phyloP scores from a whole-genome alignment of 306 rosid genomes.

The Rubus parviflorus region DNA sequence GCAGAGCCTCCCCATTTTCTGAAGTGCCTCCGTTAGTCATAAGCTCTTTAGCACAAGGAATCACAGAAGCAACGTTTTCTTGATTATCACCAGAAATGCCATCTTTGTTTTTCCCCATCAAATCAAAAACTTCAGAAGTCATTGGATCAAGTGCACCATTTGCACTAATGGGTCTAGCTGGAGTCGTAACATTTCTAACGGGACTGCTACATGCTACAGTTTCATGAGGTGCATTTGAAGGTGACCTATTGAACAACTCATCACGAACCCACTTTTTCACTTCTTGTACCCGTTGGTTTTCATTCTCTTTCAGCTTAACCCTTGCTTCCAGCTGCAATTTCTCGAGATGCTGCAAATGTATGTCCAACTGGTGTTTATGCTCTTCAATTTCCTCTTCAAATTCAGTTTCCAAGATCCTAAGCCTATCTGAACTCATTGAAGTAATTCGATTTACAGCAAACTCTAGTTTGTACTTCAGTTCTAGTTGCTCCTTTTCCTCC shows the following conservation, averaged over 20 bases:
- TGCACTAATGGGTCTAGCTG: constrained; percentile 19
- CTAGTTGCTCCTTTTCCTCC: constrained; percentile 38
- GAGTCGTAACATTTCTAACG: constrained; percentile 23
- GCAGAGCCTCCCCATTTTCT: constrained; percentile 19
- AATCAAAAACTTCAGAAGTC: constrained; percentile 22
- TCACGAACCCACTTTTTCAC: constrained; percentile 44
- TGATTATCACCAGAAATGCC: constrained; percentile 36
- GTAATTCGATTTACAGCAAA: constrained; percentile 33
- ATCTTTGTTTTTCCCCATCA: constrained; percentile 17
- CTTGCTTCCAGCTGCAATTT: constrained; percentile 36
- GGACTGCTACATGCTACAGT: constrained; percentile 21
- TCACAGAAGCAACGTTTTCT: constrained; percentile 23
- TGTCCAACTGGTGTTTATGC: constrained; percentile 33
- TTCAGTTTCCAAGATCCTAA: constrained; percentile 29
- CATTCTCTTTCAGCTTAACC: constrained; percentile 38
- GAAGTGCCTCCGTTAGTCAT: constrained; percentile 28
- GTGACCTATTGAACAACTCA: constrained; percentile 44
- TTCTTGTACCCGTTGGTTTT: constrained; percentile 48
- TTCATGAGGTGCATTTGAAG: constrained; percentile 22
- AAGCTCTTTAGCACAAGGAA: constrained; percentile 26
- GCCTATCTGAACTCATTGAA: constrained; percentile 35
- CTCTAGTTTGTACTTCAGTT: constrained; percentile 34
- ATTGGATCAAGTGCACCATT: constrained; percentile 24
- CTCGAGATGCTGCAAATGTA: constrained; percentile 45
- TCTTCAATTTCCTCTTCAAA: constrained; percentile 30